Conservation (phyloP, 2,329 filamentous ascomycete species). For the Penicillium paneum region DNA sequence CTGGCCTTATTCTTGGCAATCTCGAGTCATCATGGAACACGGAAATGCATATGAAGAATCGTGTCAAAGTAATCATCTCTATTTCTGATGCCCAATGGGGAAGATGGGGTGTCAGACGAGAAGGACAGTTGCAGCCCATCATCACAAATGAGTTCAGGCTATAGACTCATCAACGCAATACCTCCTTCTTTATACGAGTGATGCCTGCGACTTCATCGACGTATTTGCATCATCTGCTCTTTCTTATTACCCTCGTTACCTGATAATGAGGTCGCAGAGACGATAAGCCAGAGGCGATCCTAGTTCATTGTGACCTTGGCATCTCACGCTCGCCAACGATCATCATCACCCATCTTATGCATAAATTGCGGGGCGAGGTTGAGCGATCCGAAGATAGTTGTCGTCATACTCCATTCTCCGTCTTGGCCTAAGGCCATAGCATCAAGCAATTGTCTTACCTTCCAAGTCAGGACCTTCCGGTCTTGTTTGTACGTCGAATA, state of each 20-base stretch:
- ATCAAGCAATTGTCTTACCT: no score
- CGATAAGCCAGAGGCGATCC: slow-evolving; percentile 15
- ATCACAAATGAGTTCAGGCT: slow-evolving; percentile 29
- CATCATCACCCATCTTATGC: slow-evolving; percentile 15
- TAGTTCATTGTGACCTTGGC: slow-evolving; percentile 29
- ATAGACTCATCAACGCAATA: slow-evolving; percentile 30
- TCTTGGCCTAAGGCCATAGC: no score
- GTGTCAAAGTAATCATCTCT: slow-evolving; percentile 25
- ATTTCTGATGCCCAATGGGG: slow-evolving; percentile 23
- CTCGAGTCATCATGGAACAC: no score
- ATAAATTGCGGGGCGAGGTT: no score
- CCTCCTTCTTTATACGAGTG: slow-evolving; percentile 25
- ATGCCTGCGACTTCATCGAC: slow-evolving; percentile 29
- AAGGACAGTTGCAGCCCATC: slow-evolving; percentile 15
- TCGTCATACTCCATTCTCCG: no score
- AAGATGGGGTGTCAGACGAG: slow-evolving; percentile 21
- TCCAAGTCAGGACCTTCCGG: no score
- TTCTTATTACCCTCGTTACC: not conserved
- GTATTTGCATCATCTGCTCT: slow-evolving; percentile 18
- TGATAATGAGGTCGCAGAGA: slow-evolving; percentile 3
- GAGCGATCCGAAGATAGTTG: no score
- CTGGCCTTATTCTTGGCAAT: no score
- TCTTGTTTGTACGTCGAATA: no score
- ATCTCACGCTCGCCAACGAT: slow-evolving; percentile 31
- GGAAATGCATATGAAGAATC: slow-evolving; percentile 20